Base-by-base conservation (phyloP, 306 rosid genomes). In the Senna tora region DNA sequence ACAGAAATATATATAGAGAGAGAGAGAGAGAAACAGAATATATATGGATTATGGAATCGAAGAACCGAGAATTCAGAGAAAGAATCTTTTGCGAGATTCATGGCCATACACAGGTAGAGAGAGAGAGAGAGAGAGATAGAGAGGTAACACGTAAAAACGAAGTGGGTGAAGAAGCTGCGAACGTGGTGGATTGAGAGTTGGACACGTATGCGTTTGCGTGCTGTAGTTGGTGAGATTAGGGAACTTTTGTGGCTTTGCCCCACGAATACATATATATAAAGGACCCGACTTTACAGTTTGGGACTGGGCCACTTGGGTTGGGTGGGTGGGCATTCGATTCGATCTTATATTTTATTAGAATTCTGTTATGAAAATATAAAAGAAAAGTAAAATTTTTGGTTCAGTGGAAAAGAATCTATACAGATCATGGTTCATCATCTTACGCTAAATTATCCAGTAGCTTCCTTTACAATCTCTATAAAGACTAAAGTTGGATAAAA, bases 61-160 rank as follows among this genome's bases (percentile, higher is more conserved):
- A 12, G 25, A 34, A n/a, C 25, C 65, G 45, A 59, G 43, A 59
- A 34, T 16, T 59, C 46, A 59, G 65, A 59, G 39, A 13, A 57
- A 64, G 68, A 38, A 55, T 46, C 61, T 15, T 36, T 15, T 9
- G 10, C 56, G 8, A 1, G 39, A 56, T 28, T 58, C 58, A 19
- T 25, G 66, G 65, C 32, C 25, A 11, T 16, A 0, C 4, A 38
- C 54, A 5, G 55, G 5, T 25, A 25, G 30, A 1, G 30, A 25
- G 30, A 25, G 30, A 25, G 21, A 65, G 33, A 45, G 20, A 14
- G 60, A 76, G 34, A 33, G 57, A 21, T 21, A 43, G 20, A 14
- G 60, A 76, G 25, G 45, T 50, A 16, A 61, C 63, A 43, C 57
- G 78, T 69, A 38, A 28, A 6, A 6, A 12, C 5, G 46, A 7